phyloP scores from a whole-genome alignment of 179 eudicot genomes.

The Dionaea muscipula region DNA sequence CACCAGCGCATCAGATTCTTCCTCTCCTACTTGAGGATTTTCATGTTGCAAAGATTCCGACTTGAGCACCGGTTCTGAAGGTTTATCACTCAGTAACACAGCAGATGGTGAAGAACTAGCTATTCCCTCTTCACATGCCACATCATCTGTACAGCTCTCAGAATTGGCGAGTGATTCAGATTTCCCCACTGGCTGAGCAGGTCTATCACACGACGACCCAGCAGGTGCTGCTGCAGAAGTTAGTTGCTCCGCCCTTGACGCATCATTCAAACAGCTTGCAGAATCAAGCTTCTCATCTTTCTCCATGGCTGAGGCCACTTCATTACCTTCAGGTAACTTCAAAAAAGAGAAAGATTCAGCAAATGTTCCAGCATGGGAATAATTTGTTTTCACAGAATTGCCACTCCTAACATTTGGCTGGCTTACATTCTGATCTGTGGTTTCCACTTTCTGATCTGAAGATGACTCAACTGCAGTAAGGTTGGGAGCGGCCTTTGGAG shows the following conservation, averaged over 20 bases:
- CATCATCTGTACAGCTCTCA: constrained; percentile 17
- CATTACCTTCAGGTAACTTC: constrained; percentile 19
- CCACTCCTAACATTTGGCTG: constrained; percentile 35
- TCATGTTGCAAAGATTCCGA: constrained; percentile 16
- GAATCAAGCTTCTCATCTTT: constrained; percentile 20
- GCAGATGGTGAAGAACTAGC: constrained; percentile 22
- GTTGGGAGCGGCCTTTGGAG: constrained; percentile 37
- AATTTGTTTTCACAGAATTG: constrained; percentile 17
- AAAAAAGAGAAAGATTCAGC: constrained; percentile 24
- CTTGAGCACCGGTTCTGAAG: constrained; percentile 19
- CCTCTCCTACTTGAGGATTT: constrained; percentile 18
- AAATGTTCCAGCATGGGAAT: constrained; percentile 22
- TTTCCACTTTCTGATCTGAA: constrained; percentile 33
- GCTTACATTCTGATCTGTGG: constrained; percentile 24
- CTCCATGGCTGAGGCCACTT: constrained; percentile 12
- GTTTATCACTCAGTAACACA: constrained; percentile 20
- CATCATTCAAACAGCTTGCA: constrained; percentile 17
- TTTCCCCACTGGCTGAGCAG: constrained; percentile 10
- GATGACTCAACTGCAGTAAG: constrained; percentile 28
- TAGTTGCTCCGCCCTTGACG: constrained; percentile 11
- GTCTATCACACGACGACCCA: constrained; percentile 20
- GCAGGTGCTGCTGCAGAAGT: constrained; percentile 22
- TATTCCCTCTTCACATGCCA: constrained; percentile 12
- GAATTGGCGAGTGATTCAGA: constrained; percentile 8
- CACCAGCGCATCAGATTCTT: constrained; percentile 19